Conservation (phyloP, 805 yeast genomes). For the Wickerhamomyces chaumierensis region DNA sequence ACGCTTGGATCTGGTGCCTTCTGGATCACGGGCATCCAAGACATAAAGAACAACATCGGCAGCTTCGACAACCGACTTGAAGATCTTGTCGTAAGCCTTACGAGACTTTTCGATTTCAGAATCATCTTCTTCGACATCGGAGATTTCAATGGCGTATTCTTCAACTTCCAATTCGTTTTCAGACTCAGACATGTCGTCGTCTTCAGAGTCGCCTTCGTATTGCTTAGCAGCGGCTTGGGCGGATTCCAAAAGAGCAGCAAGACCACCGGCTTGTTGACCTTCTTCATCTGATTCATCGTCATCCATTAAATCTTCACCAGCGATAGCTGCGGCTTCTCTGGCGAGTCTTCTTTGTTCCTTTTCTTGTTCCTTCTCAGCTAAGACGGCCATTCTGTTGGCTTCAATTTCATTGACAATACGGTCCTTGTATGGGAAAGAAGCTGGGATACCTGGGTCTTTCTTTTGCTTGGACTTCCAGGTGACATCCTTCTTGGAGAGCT, state of each 20-base stretch:
- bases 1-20: conserved; percentile 89
- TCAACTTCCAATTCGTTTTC: conserved; percentile 34
- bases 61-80: conserved; percentile 93
- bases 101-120: conserved; percentile 60
- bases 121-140: conserved; percentile 32
- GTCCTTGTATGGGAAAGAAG: conserved; percentile 90
- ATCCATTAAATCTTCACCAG: conserved; percentile 24
- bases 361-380: conserved; percentile 40
- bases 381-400: conserved; percentile 41
- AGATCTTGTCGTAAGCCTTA: conserved; percentile 88
- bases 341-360: conserved; percentile 36
- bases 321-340: conserved; percentile 27
- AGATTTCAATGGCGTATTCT: conserved; percentile 33
- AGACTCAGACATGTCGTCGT: conserved; percentile 33
- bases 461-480: conserved; percentile 84
- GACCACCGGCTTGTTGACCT: conserved; percentile 35
- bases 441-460: conserved; percentile 92
- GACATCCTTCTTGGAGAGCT: conserved; percentile 73
- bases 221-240: conserved; percentile 83
- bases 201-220: conserved; percentile 39
- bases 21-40: conserved; percentile 93
- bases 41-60: conserved; percentile 96
- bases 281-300: conserved; percentile 32
- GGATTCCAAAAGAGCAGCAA: conserved; percentile 80
- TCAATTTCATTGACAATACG: conserved; percentile 66